phyloP scores from a whole-genome alignment of 2,329 filamentous ascomycete genomes.

The Aspergillus transmontanensis region DNA sequence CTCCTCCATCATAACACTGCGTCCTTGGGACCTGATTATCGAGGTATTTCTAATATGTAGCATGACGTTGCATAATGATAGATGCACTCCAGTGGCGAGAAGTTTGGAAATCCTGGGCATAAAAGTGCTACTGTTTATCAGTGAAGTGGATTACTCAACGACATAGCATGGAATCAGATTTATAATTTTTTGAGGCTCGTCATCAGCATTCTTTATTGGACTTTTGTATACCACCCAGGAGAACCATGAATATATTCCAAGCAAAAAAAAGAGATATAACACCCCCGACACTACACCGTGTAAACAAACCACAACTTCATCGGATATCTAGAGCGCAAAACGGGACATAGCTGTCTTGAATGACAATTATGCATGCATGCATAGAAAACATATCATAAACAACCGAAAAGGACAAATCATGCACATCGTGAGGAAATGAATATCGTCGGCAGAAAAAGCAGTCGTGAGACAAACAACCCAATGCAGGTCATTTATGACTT shows the following conservation, averaged over 20 bases:
- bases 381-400: conserved; percentile 10
- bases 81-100: not conserved
- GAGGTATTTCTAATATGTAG: not conserved
- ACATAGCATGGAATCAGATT: not conserved
- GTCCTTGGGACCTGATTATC: not conserved
- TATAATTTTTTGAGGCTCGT: not conserved
- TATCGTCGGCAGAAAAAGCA: conserved; percentile 20
- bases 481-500: conserved; percentile 26
- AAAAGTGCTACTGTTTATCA: not conserved
- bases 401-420: conserved; percentile 20
- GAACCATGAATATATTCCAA: not conserved
- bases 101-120: not conserved
- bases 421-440: conserved; percentile 25
- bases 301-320: conserved; percentile 16
- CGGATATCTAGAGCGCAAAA: conserved; percentile 25
- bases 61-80: not conserved
- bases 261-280: not conserved
- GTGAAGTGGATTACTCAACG: not conserved
- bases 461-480: conserved; percentile 14
- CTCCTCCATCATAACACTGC: not conserved
- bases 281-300: conserved; percentile 7
- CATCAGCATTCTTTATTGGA: not conserved
- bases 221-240: conserved; percentile 1
- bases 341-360: conserved; percentile 8
- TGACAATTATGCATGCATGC: conserved; percentile 7